phyloP scores from a whole-genome alignment of 371 early-diverging fungal species.

The Parasitella parasitica region DNA sequence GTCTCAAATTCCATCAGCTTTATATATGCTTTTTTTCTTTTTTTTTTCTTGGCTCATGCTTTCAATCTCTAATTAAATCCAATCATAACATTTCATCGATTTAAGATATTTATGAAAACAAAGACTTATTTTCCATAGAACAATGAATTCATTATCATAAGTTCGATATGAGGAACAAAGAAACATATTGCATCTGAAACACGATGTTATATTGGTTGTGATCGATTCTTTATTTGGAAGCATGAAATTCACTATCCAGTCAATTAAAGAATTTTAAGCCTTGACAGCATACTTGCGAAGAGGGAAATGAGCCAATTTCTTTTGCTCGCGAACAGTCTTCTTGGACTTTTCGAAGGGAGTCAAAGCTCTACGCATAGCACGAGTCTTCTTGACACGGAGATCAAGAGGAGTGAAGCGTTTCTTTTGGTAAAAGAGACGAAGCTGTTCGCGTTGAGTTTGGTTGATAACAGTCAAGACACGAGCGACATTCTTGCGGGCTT shows the following conservation, averaged over 20 bases:
- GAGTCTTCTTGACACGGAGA: constrained; percentile 95
- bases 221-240: neutral
- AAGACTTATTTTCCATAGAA: neutral
- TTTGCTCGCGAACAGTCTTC: constrained; percentile 79
- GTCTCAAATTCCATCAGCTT: neutral
- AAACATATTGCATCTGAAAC: neutral
- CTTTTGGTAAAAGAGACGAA: constrained; percentile 82
- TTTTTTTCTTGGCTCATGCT: neutral
- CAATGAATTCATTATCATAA: neutral
- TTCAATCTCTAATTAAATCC: neutral
- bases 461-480: constrained; percentile 93
- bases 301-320: constrained; percentile 86
- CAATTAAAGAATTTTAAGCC: constrained; percentile 58
- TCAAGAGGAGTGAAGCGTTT: constrained; percentile 93
- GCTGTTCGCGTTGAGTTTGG: constrained; percentile 86
- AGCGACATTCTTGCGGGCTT: constrained; percentile 92
- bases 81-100: neutral
- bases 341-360: constrained; percentile 71
- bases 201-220: neutral
- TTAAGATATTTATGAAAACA: neutral
- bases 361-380: constrained; percentile 94
- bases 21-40: neutral
- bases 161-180: neutral
- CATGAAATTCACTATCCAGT: neutral
- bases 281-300: constrained; percentile 84